Conservation (phyloP, 129 eudicot species). For the Sambucus nigra region DNA sequence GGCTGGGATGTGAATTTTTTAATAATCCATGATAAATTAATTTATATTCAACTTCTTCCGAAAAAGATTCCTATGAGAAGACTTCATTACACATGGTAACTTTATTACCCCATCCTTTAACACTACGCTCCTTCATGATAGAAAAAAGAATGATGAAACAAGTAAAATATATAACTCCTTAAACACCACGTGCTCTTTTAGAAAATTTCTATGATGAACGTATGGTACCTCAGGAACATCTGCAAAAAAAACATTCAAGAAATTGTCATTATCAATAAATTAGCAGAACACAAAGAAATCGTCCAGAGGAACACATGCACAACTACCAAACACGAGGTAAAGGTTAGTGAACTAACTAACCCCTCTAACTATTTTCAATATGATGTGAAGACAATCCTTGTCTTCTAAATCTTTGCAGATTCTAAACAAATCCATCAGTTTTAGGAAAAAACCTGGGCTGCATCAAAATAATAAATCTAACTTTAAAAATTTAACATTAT, state of each 20-base stretch:
- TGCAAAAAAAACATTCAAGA: slow-evolving; percentile 23
- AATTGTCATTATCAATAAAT: neutral
- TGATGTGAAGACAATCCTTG: slow-evolving; percentile 63
- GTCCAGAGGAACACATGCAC: neutral
- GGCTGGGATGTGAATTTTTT: too few species aligned
- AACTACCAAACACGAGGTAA: neutral
- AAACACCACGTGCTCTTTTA: slow-evolving; percentile 80
- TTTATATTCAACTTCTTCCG: too few species aligned
- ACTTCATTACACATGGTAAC: neutral
- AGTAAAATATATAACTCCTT: slow-evolving; percentile 56
- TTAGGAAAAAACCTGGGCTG: slow-evolving; percentile 79
- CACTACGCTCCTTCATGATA: neutral
- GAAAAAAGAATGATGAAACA: neutral
- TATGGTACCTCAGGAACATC: slow-evolving; percentile 76
- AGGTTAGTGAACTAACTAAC: neutral
- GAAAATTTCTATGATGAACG: slow-evolving; percentile 60
- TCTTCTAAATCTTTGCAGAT: slow-evolving; percentile 77
- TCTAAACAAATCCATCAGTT: slow-evolving; percentile 78
- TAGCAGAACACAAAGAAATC: neutral
- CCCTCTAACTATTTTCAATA: slow-evolving; percentile 16
- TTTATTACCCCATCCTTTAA: neutral
- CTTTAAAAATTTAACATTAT: neutral
- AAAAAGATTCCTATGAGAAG: too few species aligned
- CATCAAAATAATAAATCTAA: slow-evolving; percentile 12
- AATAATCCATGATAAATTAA: too few species aligned